These are phyloP conservation scores for Chytriomyces hyalinus DNA, from an alignment of 192 early-diverging fungal genomes.

Conservation along the genomic window DNA sequence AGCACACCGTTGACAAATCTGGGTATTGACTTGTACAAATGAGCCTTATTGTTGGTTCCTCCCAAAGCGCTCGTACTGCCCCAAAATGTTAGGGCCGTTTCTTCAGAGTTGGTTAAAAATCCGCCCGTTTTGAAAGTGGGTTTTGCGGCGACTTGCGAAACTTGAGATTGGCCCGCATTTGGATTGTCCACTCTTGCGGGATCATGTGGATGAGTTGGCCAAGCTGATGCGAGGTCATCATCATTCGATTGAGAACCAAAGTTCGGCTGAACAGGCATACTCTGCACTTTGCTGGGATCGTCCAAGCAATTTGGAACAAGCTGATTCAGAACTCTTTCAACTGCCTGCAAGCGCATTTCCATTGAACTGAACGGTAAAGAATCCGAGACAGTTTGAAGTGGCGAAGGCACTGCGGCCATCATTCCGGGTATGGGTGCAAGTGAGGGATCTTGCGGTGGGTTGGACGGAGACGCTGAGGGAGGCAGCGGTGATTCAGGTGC, in stretches of 20 bases:
- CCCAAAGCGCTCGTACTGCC: constrained; percentile 25
- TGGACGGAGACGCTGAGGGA: too few species aligned
- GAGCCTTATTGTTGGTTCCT: constrained; percentile 18
- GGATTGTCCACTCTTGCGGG: too few species aligned
- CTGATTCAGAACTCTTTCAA: background rate
- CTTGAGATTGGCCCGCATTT: background rate
- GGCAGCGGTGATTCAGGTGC: too few species aligned
- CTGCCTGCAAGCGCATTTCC: background rate
- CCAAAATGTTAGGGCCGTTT: constrained; percentile 30
- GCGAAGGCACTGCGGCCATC: too few species aligned
- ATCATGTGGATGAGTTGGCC: too few species aligned
- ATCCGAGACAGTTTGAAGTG: background rate
- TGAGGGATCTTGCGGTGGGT: too few species aligned
- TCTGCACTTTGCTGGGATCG: background rate
- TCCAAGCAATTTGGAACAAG: background rate
- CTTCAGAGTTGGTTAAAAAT: constrained; percentile 28
- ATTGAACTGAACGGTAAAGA: background rate
- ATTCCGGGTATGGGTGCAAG: too few species aligned
- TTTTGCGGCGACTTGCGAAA: background rate
- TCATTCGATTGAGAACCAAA: too few species aligned
- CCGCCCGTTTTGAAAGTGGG: constrained; percentile 27
- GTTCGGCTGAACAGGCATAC: too few species aligned
- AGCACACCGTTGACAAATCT: constrained; percentile 22
- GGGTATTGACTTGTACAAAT: constrained; percentile 24
- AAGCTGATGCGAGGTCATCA: too few species aligned